Evolutionary conservation across 169 alveolate species (phyloP), one percentile per base, ranked within the genome.

Genomic region (Cyclospora cayetanensis): DNA sequence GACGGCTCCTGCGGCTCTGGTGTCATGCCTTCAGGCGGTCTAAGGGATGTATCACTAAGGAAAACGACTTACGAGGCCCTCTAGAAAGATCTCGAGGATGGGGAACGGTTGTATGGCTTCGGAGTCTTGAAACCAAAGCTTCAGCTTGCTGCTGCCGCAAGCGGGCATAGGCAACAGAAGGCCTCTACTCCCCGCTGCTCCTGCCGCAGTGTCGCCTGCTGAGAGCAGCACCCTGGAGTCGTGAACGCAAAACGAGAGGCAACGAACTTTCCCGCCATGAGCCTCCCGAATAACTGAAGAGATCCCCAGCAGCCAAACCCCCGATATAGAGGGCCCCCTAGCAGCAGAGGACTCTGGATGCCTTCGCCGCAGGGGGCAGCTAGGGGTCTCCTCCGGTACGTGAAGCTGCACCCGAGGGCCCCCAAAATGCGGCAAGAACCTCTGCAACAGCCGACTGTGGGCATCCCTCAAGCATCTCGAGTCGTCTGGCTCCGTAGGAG

Each of bases 171-270:
- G 77, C 42, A 9, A 15, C 55, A 46, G 55, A 7, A 9, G 7
- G 55, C 55, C 15, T 9, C 31, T 1, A 27, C 55, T 70, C 53
- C 53, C 27, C 31, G 50, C 55, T 27, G 34, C 43, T 7, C 11
- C 42, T 11, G 83, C 83, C 37, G 83, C 46, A 37, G 83, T 70
- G 55, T 84, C 91, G 27, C 91, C 91, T n/a, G 91, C 70, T 1
- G 91, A 60, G 15, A 84, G 63, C 43, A 84, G 80, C 65, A 84
- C 68, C 34, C 63, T 1, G 7, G 37, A 55, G 82, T 84, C 91
- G 41, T 84, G 82, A 41, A 60, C 72, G 66, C 91, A 84, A 29
- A 66, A 84, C 11, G 72, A 42, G 70, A 84, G 66, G 27, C 80
- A 66, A 37, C 65, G 18, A 9, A 84, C 50, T 11, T 68, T 25